Percentiles rank a stretch among this genome's conserved stretches.
phyloP scores from a whole-genome alignment of 768 basidiomycete species.

The Tricholoma saponaceum region DNA sequence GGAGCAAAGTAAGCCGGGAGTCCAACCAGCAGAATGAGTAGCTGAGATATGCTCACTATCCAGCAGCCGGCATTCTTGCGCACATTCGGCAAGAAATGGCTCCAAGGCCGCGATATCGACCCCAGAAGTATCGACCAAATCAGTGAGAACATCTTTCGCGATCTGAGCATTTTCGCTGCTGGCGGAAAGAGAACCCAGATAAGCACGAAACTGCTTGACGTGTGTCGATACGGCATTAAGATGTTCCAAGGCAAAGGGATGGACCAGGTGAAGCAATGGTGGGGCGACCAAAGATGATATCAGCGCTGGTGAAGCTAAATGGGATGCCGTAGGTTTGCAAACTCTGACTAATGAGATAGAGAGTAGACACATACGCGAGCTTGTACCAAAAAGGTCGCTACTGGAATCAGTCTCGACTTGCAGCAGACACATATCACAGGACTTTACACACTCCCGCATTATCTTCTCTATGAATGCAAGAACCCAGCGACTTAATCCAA shows the following conservation, averaged over 20 bases:
- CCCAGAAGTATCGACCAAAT: constrained; percentile 61
- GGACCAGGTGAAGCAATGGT: constrained; percentile 54
- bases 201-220: constrained; percentile 54
- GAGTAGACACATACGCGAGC: neutral
- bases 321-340: neutral
- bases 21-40: neutral
- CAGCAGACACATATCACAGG: constrained; percentile 15
- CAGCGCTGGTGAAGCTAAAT: neutral
- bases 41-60: constrained; percentile 25
- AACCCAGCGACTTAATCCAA: constrained; percentile 58
- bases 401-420: neutral
- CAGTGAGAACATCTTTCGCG: constrained; percentile 58
- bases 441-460: constrained; percentile 50
- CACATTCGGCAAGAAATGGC: constrained; percentile 36
- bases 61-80: constrained; percentile 28
- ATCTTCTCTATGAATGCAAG: constrained; percentile 58
- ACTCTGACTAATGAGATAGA: neutral
- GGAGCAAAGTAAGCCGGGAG: neutral
- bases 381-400: neutral
- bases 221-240: constrained; percentile 48
- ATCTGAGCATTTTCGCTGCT: constrained; percentile 60
- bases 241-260: constrained; percentile 56
- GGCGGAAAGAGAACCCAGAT: constrained; percentile 48
- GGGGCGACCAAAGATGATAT: constrained; percentile 26
- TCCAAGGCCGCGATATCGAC: constrained; percentile 54